Percentiles rank a stretch among this genome's conserved stretches.
Evolutionary conservation across 2,329 filamentous ascomycete species (phyloP).

Genomic region (Stachybotrys elegans): DNA sequence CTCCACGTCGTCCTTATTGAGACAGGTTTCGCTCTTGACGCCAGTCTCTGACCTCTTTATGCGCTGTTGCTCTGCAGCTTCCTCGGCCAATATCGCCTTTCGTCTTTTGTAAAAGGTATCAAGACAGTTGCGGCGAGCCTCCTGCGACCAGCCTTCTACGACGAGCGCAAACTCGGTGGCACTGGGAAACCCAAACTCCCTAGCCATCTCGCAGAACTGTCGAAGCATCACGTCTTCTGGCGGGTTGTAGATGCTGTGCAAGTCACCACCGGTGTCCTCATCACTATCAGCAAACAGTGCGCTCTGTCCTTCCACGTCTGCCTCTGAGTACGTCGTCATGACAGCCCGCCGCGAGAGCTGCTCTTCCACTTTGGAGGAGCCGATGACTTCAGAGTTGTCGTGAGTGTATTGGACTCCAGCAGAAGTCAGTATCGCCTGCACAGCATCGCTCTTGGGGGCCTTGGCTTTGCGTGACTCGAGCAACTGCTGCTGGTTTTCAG

Average conservation of each 20-base stretch:
- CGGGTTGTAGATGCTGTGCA: conserved; percentile 57
- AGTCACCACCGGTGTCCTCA: conserved; percentile 21
- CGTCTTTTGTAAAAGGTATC: conserved; percentile 74
- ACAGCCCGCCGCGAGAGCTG: conserved; percentile 74
- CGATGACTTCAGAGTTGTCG: conserved; percentile 92
- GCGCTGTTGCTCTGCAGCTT: conserved; percentile 19
- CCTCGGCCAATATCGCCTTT: conserved; percentile 42
- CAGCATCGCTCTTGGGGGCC: conserved; percentile 59
- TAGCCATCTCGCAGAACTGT: conserved; percentile 90
- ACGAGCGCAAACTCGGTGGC: conserved; percentile 82
- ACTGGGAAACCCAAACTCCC: conserved; percentile 68
- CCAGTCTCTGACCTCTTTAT: conserved; percentile 5
- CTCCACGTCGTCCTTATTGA: conserved; percentile 3
- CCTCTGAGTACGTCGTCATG: conserved; percentile 42
- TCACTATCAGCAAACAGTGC: conserved; percentile 54
- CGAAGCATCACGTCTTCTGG: conserved; percentile 67
- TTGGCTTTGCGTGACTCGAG: conserved; percentile 27
- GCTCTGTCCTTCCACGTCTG: conserved; percentile 43
- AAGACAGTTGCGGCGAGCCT: conserved; percentile 70
- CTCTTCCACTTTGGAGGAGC: conserved; percentile 86
- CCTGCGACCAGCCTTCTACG: conserved; percentile 87
- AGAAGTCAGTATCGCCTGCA: conserved; percentile 82
- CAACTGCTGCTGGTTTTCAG: conserved; percentile 39
- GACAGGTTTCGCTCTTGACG: conserved; percentile 7
- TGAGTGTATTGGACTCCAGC: conserved; percentile 94